phyloP scores from a whole-genome alignment of 768 basidiomycete genomes.

The Lactifluus piperatus region DNA sequence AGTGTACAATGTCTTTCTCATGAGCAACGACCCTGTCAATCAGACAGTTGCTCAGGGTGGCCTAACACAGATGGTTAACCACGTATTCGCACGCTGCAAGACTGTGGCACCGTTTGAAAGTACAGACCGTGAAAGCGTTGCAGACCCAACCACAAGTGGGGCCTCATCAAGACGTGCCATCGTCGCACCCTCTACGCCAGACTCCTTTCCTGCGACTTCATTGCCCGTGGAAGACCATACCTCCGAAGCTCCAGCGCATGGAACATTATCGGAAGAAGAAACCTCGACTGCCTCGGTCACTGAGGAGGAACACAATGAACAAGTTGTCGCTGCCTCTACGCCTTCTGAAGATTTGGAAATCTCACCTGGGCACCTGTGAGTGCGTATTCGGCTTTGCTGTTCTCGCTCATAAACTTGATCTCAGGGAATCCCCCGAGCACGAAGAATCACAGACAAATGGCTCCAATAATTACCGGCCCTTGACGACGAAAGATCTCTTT shows the following conservation, averaged over 20 bases:
- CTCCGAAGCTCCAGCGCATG: neutral
- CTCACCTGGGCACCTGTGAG: neutral
- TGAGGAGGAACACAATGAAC: neutral
- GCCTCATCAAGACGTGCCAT: conserved; percentile 5
- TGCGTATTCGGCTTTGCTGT: neutral
- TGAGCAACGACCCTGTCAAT: conserved; percentile 84
- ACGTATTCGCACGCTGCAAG: conserved; percentile 82
- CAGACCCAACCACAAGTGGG: conserved; percentile 15
- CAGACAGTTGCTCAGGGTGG: conserved; percentile 99
- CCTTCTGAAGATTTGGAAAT: neutral
- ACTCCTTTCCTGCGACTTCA: conserved; percentile 18
- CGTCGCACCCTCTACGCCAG: conserved; percentile 12
- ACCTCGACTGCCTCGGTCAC: neutral
- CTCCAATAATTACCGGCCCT: conserved; percentile 30
- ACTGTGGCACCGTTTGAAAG: conserved; percentile 21
- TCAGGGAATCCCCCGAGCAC: conserved; percentile 2
- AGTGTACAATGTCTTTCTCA: conserved; percentile 95
- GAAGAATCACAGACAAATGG: conserved; percentile 16
- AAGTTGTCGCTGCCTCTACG: neutral
- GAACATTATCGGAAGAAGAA: neutral
- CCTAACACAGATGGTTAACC: conserved; percentile 96
- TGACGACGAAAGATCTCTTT: conserved; percentile 81
- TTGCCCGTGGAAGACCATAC: conserved; percentile 1
- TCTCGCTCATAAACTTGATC: neutral
- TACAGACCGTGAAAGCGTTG: conserved; percentile 1